phyloP scores from a whole-genome alignment of 2,329 filamentous ascomycete genomes.

The Aureobasidium lini region DNA sequence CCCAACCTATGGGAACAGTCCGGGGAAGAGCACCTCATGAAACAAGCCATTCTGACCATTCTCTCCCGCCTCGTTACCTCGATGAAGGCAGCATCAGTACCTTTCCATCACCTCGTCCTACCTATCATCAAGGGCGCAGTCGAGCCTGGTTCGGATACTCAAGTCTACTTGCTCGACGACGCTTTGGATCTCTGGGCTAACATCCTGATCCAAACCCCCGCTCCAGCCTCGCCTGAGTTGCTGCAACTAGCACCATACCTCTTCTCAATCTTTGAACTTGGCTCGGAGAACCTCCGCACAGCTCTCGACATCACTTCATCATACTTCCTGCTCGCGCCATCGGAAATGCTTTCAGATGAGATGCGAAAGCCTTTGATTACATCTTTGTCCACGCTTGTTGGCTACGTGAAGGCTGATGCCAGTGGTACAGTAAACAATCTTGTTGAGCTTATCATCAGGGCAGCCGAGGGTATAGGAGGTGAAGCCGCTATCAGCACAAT shows the following conservation, averaged over 20 bases:
- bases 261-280: slow-evolving; percentile 41
- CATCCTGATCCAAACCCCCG: slow-evolving; percentile 56
- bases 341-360: slow-evolving; percentile 37
- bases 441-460: slow-evolving; percentile 42
- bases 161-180: slow-evolving; percentile 83
- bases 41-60: slow-evolving; percentile 83
- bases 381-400: slow-evolving; percentile 36
- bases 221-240: slow-evolving; percentile 35
- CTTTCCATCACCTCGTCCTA: slow-evolving; percentile 72
- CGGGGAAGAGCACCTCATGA: slow-evolving; percentile 83
- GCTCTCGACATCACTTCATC: slow-evolving; percentile 43
- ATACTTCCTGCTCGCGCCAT: slow-evolving; percentile 41
- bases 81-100: slow-evolving; percentile 68
- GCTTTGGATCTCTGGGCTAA: slow-evolving; percentile 82
- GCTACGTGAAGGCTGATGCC: slow-evolving; percentile 39
- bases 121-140: slow-evolving; percentile 77
- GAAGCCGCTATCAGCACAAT: slow-evolving; percentile 43
- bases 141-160: slow-evolving; percentile 62
- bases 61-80: slow-evolving; percentile 78
- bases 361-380: slow-evolving; percentile 34
- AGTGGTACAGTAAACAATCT: slow-evolving; percentile 41
- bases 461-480: slow-evolving; percentile 44
- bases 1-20: slow-evolving; percentile 79
- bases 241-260: slow-evolving; percentile 38
- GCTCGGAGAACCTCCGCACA: slow-evolving; percentile 41